phyloP scores from a whole-genome alignment of 2,329 filamentous ascomycete genomes.

The Exophiala aquamarina region DNA sequence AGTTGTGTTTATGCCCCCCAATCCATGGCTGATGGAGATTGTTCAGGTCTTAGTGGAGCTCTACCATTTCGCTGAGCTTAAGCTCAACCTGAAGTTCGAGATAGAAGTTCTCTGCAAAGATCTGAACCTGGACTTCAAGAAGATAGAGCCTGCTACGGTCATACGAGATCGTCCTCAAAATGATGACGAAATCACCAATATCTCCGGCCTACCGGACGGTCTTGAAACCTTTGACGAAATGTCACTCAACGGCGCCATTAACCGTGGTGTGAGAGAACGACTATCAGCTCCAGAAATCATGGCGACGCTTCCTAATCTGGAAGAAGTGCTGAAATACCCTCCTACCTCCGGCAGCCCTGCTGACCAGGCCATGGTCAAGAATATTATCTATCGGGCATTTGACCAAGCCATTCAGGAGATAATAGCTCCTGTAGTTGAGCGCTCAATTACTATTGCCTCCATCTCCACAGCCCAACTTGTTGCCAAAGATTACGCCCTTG shows the following conservation, averaged over 20 bases:
- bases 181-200: constrained; percentile 48
- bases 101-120: constrained; percentile 97
- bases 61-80: constrained; percentile 88
- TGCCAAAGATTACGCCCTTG: constrained; percentile 92
- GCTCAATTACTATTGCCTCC: constrained; percentile 95
- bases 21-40: constrained; percentile 98
- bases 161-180: constrained; percentile 64
- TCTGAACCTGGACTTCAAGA: constrained; percentile 86
- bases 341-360: constrained; percentile 75
- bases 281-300: constrained; percentile 77
- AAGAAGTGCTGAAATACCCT: constrained; percentile 75
- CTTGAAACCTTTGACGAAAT: constrained; percentile 82
- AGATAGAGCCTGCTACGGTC: constrained; percentile 80
- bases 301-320: constrained; percentile 79
- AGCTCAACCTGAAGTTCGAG: constrained; percentile 96
- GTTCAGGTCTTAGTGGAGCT: constrained; percentile 87
- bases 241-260: constrained; percentile 68
- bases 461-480: constrained; percentile 96
- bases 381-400: constrained; percentile 81
- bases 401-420: constrained; percentile 92
- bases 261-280: constrained; percentile 65
- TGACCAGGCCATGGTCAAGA: constrained; percentile 63
- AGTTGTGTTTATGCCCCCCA: constrained; percentile 87
- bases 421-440: constrained; percentile 93
- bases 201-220: constrained; percentile 66